Conservation (phyloP, 768 basidiomycete genomes). For the Scleroderma citrinum region DNA sequence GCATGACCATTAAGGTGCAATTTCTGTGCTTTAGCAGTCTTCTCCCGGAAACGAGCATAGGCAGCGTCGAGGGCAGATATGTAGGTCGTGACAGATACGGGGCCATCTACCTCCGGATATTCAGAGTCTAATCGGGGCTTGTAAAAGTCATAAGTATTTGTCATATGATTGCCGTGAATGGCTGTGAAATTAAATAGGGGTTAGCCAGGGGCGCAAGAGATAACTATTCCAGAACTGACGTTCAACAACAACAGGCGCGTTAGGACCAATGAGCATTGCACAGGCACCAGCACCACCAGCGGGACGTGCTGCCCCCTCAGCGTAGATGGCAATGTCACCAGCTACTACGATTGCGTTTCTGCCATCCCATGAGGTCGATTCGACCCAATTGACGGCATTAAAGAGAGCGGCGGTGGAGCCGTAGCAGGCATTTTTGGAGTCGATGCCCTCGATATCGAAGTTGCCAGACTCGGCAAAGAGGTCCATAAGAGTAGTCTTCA, state of each 20-base stretch:
- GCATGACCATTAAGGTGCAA: constrained; percentile 32
- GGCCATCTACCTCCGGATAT: constrained; percentile 96
- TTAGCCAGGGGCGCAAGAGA: constrained; percentile 9
- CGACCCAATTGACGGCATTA: constrained; percentile 98
- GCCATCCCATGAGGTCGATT: constrained; percentile 94
- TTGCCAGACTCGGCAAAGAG: constrained; percentile 91
- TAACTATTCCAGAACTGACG: constrained; percentile 55
- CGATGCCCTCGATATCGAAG: constrained; percentile 96
- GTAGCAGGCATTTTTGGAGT: constrained; percentile 99
- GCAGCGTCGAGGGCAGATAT: constrained; percentile 88
- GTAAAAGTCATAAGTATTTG: constrained; percentile 98
- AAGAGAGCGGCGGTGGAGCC: constrained; percentile 98
- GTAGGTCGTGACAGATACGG: constrained; percentile 93
- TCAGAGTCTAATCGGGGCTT: constrained; percentile 94
- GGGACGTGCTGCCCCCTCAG: constrained; percentile 90
- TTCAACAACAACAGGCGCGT: constrained; percentile 92
- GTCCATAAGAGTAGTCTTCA: constrained; percentile 98
- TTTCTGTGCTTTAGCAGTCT: constrained; percentile 64
- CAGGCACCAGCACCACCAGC: constrained; percentile 96
- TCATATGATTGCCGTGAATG: constrained; percentile 94
- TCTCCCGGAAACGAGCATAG: constrained; percentile 80
- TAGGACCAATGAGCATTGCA: constrained; percentile 92
- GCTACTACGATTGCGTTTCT: constrained; percentile 95
- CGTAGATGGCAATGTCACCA: constrained; percentile 97
- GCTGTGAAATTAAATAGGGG: constrained; percentile 43